Percentiles rank a stretch among this genome's conserved stretches.
Conservation (phyloP, 805 yeast species). For the Kurtzmaniella fragi region DNA sequence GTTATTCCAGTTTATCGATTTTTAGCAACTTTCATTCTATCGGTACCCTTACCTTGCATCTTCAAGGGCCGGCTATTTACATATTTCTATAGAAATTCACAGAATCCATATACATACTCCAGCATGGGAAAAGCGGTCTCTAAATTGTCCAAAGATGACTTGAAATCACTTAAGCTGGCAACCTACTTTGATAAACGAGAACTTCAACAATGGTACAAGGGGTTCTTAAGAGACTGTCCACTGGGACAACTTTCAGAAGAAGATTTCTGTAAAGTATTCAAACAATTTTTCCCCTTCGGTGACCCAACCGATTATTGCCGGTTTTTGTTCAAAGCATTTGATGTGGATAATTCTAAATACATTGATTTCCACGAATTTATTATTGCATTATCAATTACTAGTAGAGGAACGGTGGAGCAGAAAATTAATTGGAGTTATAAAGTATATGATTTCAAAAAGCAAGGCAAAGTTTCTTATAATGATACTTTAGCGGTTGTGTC, state of each 20-base stretch:
- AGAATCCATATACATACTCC: background rate
- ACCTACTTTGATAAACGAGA: slow-evolving; percentile 93
- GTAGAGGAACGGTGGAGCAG: slow-evolving; percentile 81
- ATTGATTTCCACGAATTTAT: slow-evolving; percentile 93
- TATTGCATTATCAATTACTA: slow-evolving; percentile 77
- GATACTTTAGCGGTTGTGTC: slow-evolving; percentile 78
- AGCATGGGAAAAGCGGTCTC: slow-evolving; percentile 93
- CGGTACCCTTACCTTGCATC: background rate
- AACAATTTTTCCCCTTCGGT: slow-evolving; percentile 97
- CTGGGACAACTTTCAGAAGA: slow-evolving; percentile 79
- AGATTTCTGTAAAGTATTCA: slow-evolving; percentile 87
- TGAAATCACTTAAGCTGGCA: slow-evolving; percentile 71
- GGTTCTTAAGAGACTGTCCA: slow-evolving; percentile 91
- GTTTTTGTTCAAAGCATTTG: slow-evolving; percentile 85
- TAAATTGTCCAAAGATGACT: slow-evolving; percentile 85
- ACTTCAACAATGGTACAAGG: slow-evolving; percentile 97
- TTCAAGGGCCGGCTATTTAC: no score
- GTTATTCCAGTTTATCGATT: no score
- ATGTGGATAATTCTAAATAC: slow-evolving; percentile 69
- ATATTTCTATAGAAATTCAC: no score
- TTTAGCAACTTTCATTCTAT: background rate
- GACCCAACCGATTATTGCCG: slow-evolving; percentile 90
- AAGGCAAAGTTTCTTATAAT: slow-evolving; percentile 68
- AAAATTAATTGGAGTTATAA: slow-evolving; percentile 87
- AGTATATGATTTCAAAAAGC: slow-evolving; percentile 76